phyloP scores from a whole-genome alignment of 306 rosid species.

The Vigna nakashimae region DNA sequence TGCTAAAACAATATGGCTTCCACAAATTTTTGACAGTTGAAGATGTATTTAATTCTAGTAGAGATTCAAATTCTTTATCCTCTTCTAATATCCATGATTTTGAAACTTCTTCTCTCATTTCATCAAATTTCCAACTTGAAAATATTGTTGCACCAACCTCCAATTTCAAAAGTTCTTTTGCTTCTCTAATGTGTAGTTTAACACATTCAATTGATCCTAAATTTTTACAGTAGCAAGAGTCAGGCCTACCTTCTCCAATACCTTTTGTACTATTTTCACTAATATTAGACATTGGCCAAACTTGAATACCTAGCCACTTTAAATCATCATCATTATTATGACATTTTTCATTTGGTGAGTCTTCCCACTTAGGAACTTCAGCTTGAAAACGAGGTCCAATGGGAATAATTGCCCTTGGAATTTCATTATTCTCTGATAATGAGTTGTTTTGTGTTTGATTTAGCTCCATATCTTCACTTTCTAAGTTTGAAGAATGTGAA shows the following conservation, averaged over 20 bases:
- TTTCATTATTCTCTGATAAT: not conserved
- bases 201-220: constrained; percentile 49
- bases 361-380: constrained; percentile 48
- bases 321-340: constrained; percentile 25
- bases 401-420: constrained; percentile 46
- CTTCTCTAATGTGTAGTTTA: constrained; percentile 41
- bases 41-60: constrained; percentile 6
- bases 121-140: constrained; percentile 52
- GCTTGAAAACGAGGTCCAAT: constrained; percentile 62
- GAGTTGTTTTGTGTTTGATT: not conserved
- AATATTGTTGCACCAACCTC: constrained; percentile 46
- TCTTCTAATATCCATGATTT: constrained; percentile 48
- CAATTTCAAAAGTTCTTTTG: constrained; percentile 29
- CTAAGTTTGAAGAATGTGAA: not conserved
- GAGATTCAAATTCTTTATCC: constrained; percentile 39
- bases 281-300: constrained; percentile 38
- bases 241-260: constrained; percentile 43
- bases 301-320: constrained; percentile 47
- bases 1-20: constrained; percentile 47
- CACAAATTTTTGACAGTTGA: constrained; percentile 41
- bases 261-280: not conserved
- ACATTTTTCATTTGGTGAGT: not conserved
- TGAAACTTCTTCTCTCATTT: constrained; percentile 50
- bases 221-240: constrained; percentile 42
- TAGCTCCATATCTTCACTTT: constrained; percentile 29